phyloP scores from a whole-genome alignment of 2,329 filamentous ascomycete genomes.

The Verticillium zaregamsianum region DNA sequence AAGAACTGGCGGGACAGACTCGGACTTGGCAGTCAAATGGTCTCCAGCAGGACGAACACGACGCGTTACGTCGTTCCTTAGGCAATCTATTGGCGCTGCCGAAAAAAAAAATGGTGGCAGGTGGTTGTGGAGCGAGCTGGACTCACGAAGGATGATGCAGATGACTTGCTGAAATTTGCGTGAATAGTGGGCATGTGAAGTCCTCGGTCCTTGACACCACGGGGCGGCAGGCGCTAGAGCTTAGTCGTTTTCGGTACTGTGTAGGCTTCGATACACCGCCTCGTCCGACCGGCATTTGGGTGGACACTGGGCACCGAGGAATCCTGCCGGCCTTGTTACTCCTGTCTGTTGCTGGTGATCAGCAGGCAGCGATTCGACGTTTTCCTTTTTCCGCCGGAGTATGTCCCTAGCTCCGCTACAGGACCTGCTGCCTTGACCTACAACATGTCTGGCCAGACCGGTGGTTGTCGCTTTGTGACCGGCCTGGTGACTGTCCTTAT shows the following conservation, averaged over 20 bases:
- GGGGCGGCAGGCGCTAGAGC: neutral
- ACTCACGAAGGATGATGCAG: neutral
- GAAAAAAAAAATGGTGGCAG: neutral
- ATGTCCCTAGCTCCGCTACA: neutral
- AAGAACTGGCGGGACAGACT: neutral
- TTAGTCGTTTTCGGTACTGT: neutral
- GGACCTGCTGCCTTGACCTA: neutral
- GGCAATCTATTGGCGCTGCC: neutral
- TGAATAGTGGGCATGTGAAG: neutral
- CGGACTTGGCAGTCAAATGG: neutral
- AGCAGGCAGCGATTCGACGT: neutral
- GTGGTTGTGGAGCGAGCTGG: neutral
- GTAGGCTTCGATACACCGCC: neutral
- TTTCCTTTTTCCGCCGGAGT: neutral
- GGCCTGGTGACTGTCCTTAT: neutral
- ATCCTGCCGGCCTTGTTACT: neutral
- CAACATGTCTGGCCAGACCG: neutral
- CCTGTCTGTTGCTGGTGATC: neutral
- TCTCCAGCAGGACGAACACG: neutral
- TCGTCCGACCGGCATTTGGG: neutral
- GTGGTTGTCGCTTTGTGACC: neutral
- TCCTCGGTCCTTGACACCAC: neutral
- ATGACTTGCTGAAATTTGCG: neutral
- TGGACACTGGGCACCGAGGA: neutral
- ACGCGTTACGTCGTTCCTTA: neutral